A percentile compares a stretch with the other conserved stretches of the same genome.
These are phyloP conservation scores for Balansia obtecta DNA, from an alignment of 2,329 filamentous ascomycete species.

Conservation along the genomic window DNA sequence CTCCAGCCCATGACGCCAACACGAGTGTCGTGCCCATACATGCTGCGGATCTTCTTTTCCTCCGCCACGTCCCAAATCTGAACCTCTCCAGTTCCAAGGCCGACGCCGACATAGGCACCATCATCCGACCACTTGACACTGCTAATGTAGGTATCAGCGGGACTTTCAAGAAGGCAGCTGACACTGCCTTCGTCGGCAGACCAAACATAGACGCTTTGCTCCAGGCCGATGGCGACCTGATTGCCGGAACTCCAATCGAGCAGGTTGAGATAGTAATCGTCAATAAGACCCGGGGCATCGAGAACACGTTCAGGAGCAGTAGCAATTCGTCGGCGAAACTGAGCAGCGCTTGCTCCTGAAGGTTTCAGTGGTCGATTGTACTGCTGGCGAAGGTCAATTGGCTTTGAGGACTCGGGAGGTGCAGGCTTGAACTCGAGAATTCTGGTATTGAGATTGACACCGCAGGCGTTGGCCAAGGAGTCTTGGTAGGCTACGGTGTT, in stretches of 20 bases:
- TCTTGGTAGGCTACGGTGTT: slow-evolving; percentile 87
- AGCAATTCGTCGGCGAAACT: slow-evolving; percentile 82
- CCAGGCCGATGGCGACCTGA: slow-evolving; percentile 93
- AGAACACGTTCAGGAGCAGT: slow-evolving; percentile 93
- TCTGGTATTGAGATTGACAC: slow-evolving; percentile 83
- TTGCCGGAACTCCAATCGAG: slow-evolving; percentile 97
- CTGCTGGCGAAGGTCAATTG: slow-evolving; percentile 91
- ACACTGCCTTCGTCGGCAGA: slow-evolving; percentile 89
- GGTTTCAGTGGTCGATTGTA: slow-evolving; percentile 94
- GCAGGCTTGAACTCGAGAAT: slow-evolving; percentile 98
- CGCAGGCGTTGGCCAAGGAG: slow-evolving; percentile 79
- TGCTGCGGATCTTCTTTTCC: slow-evolving; percentile 88
- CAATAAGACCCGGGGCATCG: slow-evolving; percentile 87
- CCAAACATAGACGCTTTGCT: slow-evolving; percentile 97
- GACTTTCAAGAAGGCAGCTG: slow-evolving; percentile 76
- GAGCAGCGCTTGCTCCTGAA: slow-evolving; percentile 58
- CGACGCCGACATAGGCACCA: slow-evolving; percentile 90
- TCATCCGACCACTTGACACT: slow-evolving; percentile 99
- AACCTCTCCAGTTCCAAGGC: slow-evolving; percentile 87
- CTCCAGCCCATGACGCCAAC: slow-evolving; percentile 99
- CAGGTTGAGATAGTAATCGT: slow-evolving; percentile 98
- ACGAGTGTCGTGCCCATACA: slow-evolving; percentile 93
- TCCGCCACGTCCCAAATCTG: slow-evolving; percentile 99
- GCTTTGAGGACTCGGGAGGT: slow-evolving; percentile 94
- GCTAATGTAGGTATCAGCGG: slow-evolving; percentile 86